Base-by-base conservation (phyloP, 768 basidiomycete species). In the Mycena venus region DNA sequence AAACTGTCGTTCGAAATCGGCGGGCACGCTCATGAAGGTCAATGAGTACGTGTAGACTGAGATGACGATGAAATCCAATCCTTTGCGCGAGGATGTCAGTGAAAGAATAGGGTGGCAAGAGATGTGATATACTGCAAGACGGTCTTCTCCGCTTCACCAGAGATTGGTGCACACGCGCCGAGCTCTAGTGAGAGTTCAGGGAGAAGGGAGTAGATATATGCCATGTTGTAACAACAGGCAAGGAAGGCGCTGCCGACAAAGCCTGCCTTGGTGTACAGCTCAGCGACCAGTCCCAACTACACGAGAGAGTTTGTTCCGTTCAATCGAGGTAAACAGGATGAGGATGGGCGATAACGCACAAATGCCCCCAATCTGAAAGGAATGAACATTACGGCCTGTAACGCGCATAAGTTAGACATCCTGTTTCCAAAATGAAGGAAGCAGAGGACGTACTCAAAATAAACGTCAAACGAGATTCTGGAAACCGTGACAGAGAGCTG, bases 201-300 rank as follows among this genome's bases (percentile, higher is more conserved):
- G 15, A 70, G 69, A 8, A 55, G 14, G n/a, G 3, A 25, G 31
- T 55, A 63, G 9, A 70, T 63, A 25, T 42, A 63, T 21, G 29
- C 36, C 53, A 70, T 11, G 61, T 70, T 70, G n/a, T 3, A n/a
- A n/a, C n/a, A 27, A 5, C 14, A 19, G 11, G 60, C 61, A 17
- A 70, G n/a, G 32, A 47, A 14, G 19, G 44, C 31, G 34, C 69
- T 70, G 44, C 62, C n/a, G n/a, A 31, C n/a, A 17, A 42, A 70
- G 21, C 27, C 36, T 19, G 32, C 19, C 15, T 17, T 32, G 27
- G 23, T 27, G 32, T 51, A 49, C 14, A 25, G 23, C 11, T 38
- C 49, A 21, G 58, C 36, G 10, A 55, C 17, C 36, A 12, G 38
- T 15, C 61, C 69, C 25, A 62, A 23, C 69, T 63, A 27, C 42